Conservation (phyloP, 495 filamentous ascomycete genomes). For the Penicillium riverlandense region DNA sequence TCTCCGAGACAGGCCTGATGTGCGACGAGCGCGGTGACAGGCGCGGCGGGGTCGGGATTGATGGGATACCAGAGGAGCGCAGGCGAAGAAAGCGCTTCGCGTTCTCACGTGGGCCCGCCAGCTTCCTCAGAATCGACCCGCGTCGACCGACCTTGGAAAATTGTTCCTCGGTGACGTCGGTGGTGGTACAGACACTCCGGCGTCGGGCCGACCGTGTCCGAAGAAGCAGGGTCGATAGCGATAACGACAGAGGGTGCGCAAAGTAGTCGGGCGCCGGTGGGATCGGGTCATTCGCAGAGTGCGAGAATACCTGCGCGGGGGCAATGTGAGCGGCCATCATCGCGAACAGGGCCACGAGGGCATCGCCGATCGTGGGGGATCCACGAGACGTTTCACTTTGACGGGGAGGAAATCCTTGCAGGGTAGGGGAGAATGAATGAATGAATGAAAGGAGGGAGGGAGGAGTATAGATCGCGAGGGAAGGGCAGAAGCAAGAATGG, state of each 20-base stretch:
- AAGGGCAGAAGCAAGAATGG: no score
- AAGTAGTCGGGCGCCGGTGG: constrained; percentile 12
- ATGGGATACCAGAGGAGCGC: constrained; percentile 21
- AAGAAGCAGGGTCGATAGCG: constrained; percentile 19
- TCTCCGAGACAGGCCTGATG: constrained; percentile 36
- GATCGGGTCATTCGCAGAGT: constrained; percentile 13
- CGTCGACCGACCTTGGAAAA: constrained; percentile 23
- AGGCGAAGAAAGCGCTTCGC: constrained; percentile 44
- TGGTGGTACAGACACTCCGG: constrained; percentile 8
- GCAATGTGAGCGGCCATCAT: constrained; percentile 31
- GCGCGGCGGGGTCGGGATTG: constrained; percentile 15
- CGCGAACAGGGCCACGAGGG: not conserved
- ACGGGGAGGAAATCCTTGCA: no score
- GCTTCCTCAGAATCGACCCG: constrained; percentile 30
- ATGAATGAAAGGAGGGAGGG: no score
- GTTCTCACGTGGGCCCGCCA: constrained; percentile 43
- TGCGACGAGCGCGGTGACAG: constrained; percentile 14
- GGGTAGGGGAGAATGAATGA: no score
- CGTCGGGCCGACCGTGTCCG: constrained; percentile 20
- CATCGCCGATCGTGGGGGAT: no score
- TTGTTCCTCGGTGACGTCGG: constrained; percentile 14
- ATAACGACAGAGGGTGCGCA: constrained; percentile 11
- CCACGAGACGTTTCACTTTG: no score
- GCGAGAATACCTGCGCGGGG: constrained; percentile 22
- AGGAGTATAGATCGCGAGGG: no score